Percentiles rank a stretch among this genome's conserved stretches.
Evolutionary conservation across 345 rosid genomes (phyloP).

Genomic region (Carallia pectinifolia): DNA sequence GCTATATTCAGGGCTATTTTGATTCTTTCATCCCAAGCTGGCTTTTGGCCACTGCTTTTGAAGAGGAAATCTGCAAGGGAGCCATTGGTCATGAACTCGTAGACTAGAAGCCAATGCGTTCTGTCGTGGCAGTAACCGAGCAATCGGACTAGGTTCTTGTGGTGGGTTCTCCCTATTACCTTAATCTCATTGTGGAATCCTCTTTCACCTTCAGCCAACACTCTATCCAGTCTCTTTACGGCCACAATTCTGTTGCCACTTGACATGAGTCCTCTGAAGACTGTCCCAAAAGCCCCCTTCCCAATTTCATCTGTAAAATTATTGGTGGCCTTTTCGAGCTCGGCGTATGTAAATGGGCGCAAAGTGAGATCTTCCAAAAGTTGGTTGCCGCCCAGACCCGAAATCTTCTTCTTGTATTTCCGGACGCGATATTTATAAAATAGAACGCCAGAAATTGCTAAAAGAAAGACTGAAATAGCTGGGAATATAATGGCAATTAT

Average conservation of each 20-base stretch:
- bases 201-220: conserved; percentile 15
- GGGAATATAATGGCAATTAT: too few relatives aligned
- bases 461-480: too few relatives aligned
- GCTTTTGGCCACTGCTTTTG: conserved; percentile 3
- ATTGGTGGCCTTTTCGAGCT: conserved; percentile 23
- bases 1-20: conserved; percentile 10
- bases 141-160: conserved; percentile 35
- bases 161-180: conserved; percentile 33
- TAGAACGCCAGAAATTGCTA: too few relatives aligned
- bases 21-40: conserved; percentile 21
- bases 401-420: too few relatives aligned
- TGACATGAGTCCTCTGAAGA: conserved; percentile 20
- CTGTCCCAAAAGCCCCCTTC: conserved; percentile 32
- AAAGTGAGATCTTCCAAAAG: neutral
- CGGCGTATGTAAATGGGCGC: conserved; percentile 16
- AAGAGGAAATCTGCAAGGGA: conserved; percentile 23
- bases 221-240: conserved; percentile 20
- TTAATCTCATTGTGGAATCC: conserved; percentile 28
- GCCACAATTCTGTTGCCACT: conserved; percentile 5
- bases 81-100: conserved; percentile 35
- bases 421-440: too few relatives aligned
- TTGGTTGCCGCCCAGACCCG: too few relatives aligned
- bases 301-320: conserved; percentile 23
- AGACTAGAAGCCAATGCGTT: conserved; percentile 22
- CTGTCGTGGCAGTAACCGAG: conserved; percentile 35